phyloP scores from a whole-genome alignment of 2,329 filamentous ascomycete genomes.

The Alternaria tenuissima region DNA sequence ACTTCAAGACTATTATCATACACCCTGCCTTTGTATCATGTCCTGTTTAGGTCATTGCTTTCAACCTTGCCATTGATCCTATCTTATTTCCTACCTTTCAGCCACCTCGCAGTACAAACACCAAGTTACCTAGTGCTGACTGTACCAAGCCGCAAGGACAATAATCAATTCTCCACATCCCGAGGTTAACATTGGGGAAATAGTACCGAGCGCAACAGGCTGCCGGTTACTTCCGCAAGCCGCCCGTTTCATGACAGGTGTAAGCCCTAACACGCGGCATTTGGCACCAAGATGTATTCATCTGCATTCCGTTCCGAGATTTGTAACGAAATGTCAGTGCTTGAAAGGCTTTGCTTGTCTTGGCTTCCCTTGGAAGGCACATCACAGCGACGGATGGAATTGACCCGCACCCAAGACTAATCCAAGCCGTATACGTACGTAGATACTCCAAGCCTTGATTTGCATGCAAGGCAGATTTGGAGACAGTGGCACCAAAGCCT shows the following conservation, averaged over 20 bases:
- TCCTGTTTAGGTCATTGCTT: neutral
- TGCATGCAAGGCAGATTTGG: neutral
- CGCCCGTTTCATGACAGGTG: neutral
- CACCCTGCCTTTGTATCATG: neutral
- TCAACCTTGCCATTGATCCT: too few relatives aligned
- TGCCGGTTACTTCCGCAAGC: conserved; percentile 1
- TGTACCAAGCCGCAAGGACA: neutral
- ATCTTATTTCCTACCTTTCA: neutral
- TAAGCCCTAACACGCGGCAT: conserved; percentile 1
- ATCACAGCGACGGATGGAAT: neutral
- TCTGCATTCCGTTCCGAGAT: neutral
- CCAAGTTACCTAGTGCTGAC: neutral
- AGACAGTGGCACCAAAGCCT: neutral
- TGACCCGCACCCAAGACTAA: neutral
- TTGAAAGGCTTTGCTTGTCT: conserved; percentile 2
- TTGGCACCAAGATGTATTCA: neutral
- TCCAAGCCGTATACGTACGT: neutral
- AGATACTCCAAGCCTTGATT: neutral
- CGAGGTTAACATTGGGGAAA: neutral
- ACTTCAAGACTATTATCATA: too few relatives aligned
- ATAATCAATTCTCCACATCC: neutral
- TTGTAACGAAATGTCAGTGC: conserved; percentile 1
- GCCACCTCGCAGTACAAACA: neutral
- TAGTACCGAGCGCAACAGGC: neutral
- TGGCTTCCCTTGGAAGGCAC: conserved; percentile 1